phyloP scores from a whole-genome alignment of 306 rosid species.

The Arachis hypogaea region DNA sequence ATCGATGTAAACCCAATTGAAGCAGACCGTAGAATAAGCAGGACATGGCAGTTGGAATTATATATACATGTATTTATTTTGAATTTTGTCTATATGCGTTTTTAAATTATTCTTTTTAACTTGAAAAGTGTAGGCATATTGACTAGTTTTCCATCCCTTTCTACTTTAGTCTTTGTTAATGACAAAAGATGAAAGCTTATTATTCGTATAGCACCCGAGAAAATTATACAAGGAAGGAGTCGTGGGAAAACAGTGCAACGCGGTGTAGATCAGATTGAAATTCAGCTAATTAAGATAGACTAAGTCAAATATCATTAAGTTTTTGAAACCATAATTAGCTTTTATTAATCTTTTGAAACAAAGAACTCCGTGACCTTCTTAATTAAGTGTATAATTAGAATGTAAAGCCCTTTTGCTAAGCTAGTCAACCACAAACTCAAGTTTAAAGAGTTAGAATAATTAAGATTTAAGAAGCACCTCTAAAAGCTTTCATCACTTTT shows the following conservation, averaged over 20 bases:
- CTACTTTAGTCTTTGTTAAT: slow-evolving; percentile 1
- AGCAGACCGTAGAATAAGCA: not conserved
- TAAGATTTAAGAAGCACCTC: no score
- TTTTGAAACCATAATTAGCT: not conserved
- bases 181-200: not conserved
- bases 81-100: not conserved
- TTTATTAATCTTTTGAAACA: not conserved
- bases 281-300: not conserved
- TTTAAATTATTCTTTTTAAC: not conserved
- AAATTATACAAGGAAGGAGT: slow-evolving; percentile 10
- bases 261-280: slow-evolving; percentile 21
- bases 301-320: slow-evolving; percentile 7
- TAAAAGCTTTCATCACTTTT: no score
- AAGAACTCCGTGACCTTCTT: no score
- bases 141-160: not conserved
- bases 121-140: not conserved
- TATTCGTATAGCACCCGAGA: not conserved
- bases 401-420: no score
- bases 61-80: not conserved
- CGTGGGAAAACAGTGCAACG: not conserved
- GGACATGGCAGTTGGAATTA: not conserved
- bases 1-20: not conserved
- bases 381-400: no score
- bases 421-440: no score
- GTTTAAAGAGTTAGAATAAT: no score